Conservation (phyloP, 495 filamentous ascomycete genomes). For the Penicillium ucsense region DNA sequence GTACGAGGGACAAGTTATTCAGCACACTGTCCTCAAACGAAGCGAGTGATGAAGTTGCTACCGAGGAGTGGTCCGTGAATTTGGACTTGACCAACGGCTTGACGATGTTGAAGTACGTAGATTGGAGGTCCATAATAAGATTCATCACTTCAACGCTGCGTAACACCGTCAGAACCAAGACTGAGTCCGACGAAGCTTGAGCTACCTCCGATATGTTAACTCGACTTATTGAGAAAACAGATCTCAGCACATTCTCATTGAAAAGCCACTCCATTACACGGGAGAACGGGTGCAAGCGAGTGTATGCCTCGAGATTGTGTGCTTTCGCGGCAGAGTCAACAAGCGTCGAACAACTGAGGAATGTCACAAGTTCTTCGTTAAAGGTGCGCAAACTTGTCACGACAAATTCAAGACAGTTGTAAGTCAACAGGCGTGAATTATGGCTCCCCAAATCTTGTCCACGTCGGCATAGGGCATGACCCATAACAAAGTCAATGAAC, state of each 20-base stretch:
- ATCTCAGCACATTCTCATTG: constrained; percentile 75
- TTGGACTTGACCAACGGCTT: constrained; percentile 61
- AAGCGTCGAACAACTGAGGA: constrained; percentile 65
- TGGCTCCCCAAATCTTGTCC: constrained; percentile 45
- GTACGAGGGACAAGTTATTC: constrained; percentile 63
- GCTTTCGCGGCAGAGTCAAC: constrained; percentile 60
- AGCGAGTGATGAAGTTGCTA: constrained; percentile 62
- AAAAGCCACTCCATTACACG: constrained; percentile 96
- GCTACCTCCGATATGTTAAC: constrained; percentile 60
- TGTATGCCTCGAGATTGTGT: constrained; percentile 63
- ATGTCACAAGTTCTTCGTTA: constrained; percentile 81
- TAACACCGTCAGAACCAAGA: constrained; percentile 62
- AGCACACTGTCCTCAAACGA: constrained; percentile 90
- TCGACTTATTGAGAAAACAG: constrained; percentile 65
- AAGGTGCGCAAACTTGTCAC: constrained; percentile 66
- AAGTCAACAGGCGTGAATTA: constrained; percentile 60
- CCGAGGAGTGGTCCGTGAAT: constrained; percentile 32
- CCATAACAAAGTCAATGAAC: constrained; percentile 83
- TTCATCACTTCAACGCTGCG: constrained; percentile 72
- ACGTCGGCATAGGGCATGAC: constrained; percentile 56
- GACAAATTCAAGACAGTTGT: constrained; percentile 72
- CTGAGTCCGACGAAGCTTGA: constrained; percentile 57
- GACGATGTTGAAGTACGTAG: constrained; percentile 83
- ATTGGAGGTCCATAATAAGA: constrained; percentile 71
- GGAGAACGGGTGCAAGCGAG: constrained; percentile 80